A percentile compares a stretch with the other conserved stretches of the same genome.
These are phyloP conservation scores for Komagataea norvegica DNA, from an alignment of 1,139 yeast genomes.

Conservation along the genomic window DNA sequence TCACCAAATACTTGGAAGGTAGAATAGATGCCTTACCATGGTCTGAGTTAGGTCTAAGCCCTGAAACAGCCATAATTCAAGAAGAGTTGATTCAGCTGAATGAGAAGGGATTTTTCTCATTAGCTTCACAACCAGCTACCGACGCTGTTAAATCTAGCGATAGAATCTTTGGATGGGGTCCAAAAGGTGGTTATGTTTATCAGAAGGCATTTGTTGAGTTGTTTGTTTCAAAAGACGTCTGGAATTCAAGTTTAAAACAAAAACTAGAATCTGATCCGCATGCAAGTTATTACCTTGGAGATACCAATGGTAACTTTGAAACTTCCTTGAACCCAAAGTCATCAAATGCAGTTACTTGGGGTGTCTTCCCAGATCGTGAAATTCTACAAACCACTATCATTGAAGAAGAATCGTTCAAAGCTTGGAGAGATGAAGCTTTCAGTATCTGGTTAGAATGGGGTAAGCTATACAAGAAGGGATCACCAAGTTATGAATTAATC, in stretches of 20 bases:
- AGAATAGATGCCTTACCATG: slow-evolving; percentile 82
- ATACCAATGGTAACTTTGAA: slow-evolving; percentile 49
- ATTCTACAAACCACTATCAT: slow-evolving; percentile 89
- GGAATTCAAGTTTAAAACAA: slow-evolving; percentile 54
- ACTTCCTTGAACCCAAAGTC: slow-evolving; percentile 52
- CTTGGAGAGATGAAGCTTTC: slow-evolving; percentile 98
- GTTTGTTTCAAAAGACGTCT: slow-evolving; percentile 64
- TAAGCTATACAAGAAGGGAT: slow-evolving; percentile 51
- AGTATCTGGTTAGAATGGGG: slow-evolving; percentile 92
- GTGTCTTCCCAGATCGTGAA: slow-evolving; percentile 92
- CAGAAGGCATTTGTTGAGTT: slow-evolving; percentile 94
- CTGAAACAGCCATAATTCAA: slow-evolving; percentile 90
- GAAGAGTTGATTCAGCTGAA: slow-evolving; percentile 82
- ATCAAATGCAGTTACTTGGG: slow-evolving; percentile 92
- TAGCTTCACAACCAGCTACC: slow-evolving; percentile 94
- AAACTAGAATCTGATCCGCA: slow-evolving; percentile 43
- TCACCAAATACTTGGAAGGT: slow-evolving; percentile 70
- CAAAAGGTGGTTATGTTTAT: slow-evolving; percentile 80
- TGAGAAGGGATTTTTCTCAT: slow-evolving; percentile 71
- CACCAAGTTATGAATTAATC: slow-evolving; percentile 53
- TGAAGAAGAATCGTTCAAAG: slow-evolving; percentile 79
- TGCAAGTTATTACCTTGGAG: slow-evolving; percentile 73
- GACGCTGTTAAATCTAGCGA: slow-evolving; percentile 75
- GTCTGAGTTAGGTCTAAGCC: slow-evolving; percentile 78
- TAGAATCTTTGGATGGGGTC: slow-evolving; percentile 95